phyloP scores from a whole-genome alignment of 371 early-diverging fungal species.

The Umbelopsis sp. region DNA sequence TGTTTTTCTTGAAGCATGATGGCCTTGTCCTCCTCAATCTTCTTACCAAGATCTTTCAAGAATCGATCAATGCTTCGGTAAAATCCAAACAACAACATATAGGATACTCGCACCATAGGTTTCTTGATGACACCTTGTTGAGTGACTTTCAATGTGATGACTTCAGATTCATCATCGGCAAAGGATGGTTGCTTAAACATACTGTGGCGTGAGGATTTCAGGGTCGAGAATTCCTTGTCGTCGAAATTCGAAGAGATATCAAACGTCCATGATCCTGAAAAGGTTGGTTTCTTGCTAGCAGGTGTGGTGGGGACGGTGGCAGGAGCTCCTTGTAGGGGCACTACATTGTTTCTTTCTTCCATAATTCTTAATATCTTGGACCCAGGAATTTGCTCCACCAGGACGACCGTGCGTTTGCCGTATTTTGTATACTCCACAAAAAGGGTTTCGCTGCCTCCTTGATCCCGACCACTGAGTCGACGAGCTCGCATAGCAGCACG shows the following conservation, averaged over 20 bases:
- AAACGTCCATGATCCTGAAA: constrained; percentile 37
- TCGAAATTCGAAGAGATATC: constrained; percentile 23
- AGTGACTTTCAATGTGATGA: constrained; percentile 37
- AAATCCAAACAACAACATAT: constrained; percentile 44
- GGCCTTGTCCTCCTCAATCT: constrained; percentile 26
- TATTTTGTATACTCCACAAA: constrained; percentile 41
- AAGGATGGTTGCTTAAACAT: background rate
- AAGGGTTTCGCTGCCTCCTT: constrained; percentile 2
- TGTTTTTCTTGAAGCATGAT: background rate
- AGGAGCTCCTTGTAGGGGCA: constrained; percentile 2
- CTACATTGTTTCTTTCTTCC: constrained; percentile 33
- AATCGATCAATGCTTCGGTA: constrained; percentile 48
- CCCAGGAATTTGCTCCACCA: constrained; percentile 38
- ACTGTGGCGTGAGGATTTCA: background rate
- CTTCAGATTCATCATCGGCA: constrained; percentile 24
- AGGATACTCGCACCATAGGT: constrained; percentile 42
- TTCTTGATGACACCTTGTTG: constrained; percentile 49
- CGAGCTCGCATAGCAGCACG: constrained; percentile 15
- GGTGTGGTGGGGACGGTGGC: background rate
- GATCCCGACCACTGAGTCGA: constrained; percentile 12
- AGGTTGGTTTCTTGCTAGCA: constrained; percentile 27
- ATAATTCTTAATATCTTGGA: constrained; percentile 39
- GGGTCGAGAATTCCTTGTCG: constrained; percentile 2
- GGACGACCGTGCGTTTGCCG: constrained; percentile 35
- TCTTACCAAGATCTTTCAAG: constrained; percentile 39